Evolutionary conservation across 2,329 filamentous ascomycete species (phyloP).

Genomic region (Fusarium tupiense): DNA sequence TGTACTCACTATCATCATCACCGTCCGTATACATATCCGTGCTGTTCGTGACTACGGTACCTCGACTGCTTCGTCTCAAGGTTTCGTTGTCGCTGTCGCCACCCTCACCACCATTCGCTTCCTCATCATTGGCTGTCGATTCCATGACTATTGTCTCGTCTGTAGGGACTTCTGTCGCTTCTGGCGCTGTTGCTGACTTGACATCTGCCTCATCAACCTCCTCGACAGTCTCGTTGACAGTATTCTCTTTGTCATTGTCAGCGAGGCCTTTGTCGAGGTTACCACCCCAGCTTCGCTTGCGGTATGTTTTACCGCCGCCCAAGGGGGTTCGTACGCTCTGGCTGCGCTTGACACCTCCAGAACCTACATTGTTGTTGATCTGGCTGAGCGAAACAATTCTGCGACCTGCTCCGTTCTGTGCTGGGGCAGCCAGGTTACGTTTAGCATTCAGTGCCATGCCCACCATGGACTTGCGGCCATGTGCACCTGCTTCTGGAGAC

Average conservation of each 20-base stretch:
- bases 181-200: conserved; percentile 27
- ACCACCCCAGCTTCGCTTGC: conserved; percentile 77
- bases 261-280: conserved; percentile 59
- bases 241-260: conserved; percentile 70
- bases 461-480: conserved; percentile 52
- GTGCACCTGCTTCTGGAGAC: conserved; percentile 35
- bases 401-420: conserved; percentile 68
- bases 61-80: conserved; percentile 59
- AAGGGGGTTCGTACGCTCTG: conserved; percentile 77
- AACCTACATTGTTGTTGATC: conserved; percentile 79
- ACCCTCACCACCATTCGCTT: conserved; percentile 34
- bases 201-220: conserved; percentile 55
- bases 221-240: conserved; percentile 70
- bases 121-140: conserved; percentile 32
- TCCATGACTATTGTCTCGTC: conserved; percentile 42
- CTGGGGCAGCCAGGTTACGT: conserved; percentile 57
- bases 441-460: conserved; percentile 65
- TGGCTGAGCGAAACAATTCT: conserved; percentile 92
- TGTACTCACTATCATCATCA: conserved; percentile 53
- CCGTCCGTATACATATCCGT: conserved; percentile 51
- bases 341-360: conserved; percentile 75
- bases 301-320: conserved; percentile 54
- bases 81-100: conserved; percentile 62
- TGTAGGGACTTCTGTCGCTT: conserved; percentile 29
- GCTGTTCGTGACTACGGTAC: conserved; percentile 57